Evolutionary conservation across 2,329 filamentous ascomycete genomes (phyloP).

Genomic region (Nannizziopsis barbatae): DNA sequence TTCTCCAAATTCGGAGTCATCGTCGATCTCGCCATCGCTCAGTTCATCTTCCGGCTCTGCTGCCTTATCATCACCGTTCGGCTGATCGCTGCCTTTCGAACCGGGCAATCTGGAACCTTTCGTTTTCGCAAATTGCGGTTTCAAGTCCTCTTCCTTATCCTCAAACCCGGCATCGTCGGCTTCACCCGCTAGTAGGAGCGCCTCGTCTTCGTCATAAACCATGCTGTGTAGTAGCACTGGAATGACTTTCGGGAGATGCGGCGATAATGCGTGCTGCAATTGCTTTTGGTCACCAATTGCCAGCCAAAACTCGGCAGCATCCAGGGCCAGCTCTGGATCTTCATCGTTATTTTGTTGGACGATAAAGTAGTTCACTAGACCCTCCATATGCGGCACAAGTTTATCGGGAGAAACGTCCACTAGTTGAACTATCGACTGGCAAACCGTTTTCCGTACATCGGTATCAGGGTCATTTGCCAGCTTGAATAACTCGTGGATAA

Average conservation of each 20-base stretch:
- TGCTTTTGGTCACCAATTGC: conserved; percentile 79
- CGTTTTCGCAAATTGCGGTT: conserved; percentile 74
- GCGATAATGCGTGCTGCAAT: conserved; percentile 62
- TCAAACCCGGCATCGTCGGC: conserved; percentile 86
- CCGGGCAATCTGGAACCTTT: conserved; percentile 51
- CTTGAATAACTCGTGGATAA: conserved; percentile 72
- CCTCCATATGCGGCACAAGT: conserved; percentile 74
- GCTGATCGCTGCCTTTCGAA: conserved; percentile 29
- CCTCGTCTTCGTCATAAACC: conserved; percentile 93
- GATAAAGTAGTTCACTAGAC: conserved; percentile 86
- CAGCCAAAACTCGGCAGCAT: conserved; percentile 96
- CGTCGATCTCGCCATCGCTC: conserved; percentile 74
- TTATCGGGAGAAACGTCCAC: conserved; percentile 86
- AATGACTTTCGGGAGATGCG: conserved; percentile 72
- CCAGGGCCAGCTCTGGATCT: conserved; percentile 80
- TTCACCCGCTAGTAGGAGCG: conserved; percentile 68
- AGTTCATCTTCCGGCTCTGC: conserved; percentile 47
- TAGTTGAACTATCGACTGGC: conserved; percentile 81
- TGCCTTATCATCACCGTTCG: conserved; percentile 40
- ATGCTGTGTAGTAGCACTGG: conserved; percentile 87
- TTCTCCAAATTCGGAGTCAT: conserved; percentile 58
- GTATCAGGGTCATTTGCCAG: conserved; percentile 64
- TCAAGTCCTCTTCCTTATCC: conserved; percentile 81
- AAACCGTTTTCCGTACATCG: conserved; percentile 85
- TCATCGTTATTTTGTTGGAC: conserved; percentile 70